Conservation (phyloP, 345 rosid species). For the Boechera retrofracta region DNA sequence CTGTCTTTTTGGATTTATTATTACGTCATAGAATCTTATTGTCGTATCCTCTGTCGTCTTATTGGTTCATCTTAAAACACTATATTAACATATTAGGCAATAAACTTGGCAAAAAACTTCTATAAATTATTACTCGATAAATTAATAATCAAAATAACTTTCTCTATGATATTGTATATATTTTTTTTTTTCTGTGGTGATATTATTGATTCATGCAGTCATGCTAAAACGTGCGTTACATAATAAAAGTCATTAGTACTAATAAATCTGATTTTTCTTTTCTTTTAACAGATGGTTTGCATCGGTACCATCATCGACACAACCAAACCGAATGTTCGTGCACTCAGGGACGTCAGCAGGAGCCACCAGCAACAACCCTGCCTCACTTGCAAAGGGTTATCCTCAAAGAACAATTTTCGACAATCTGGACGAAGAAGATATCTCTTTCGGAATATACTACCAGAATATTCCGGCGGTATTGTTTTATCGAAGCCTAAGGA, state of each 20-base stretch:
- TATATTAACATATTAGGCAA: background rate
- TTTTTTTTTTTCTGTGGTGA: background rate
- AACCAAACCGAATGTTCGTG: conserved; percentile 81
- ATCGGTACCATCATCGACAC: conserved; percentile 85
- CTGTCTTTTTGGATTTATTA: conserved; percentile 20
- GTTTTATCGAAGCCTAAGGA: conserved; percentile 72
- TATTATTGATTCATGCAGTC: background rate
- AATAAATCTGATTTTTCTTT: background rate
- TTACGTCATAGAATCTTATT: conserved; percentile 6
- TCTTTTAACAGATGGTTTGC: conserved; percentile 70
- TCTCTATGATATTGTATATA: no score
- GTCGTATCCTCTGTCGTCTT: background rate
- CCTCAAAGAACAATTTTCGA: conserved; percentile 86
- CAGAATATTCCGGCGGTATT: conserved; percentile 88
- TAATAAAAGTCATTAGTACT: background rate
- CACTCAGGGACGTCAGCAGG: conserved; percentile 82
- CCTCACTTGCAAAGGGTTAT: conserved; percentile 64
- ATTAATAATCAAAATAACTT: no score
- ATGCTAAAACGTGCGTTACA: background rate
- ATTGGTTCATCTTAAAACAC: background rate
- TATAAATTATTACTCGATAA: no score
- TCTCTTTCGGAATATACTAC: conserved; percentile 77
- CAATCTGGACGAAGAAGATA: conserved; percentile 56
- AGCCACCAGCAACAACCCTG: conserved; percentile 82
- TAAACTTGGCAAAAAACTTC: no score